Conservation (phyloP, 1,139 yeast species). For the Pichiaceae sp. region DNA sequence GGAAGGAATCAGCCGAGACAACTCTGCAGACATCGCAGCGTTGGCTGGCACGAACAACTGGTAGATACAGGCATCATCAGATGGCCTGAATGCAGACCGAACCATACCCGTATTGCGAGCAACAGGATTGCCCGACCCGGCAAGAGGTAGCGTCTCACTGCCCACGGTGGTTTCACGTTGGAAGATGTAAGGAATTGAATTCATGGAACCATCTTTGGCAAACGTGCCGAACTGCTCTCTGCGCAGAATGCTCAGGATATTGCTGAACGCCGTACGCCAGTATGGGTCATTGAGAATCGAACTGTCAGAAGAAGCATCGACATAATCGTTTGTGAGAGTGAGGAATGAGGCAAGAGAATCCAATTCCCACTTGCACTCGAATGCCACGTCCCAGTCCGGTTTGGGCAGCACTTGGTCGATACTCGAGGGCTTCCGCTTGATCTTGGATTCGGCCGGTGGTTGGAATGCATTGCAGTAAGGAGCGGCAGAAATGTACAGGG, state of each 20-base stretch:
- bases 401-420: constrained; percentile 59
- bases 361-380: constrained; percentile 85
- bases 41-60: constrained; percentile 85
- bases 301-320: constrained; percentile 41
- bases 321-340: constrained; percentile 67
- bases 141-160: constrained; percentile 70
- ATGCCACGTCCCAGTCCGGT: constrained; percentile 65
- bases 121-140: constrained; percentile 81
- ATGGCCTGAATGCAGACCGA: constrained; percentile 84
- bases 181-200: constrained; percentile 52
- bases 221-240: constrained; percentile 63
- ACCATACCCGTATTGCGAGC: constrained; percentile 61
- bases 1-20: constrained; percentile 20
- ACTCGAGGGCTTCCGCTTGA: constrained; percentile 45
- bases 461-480: constrained; percentile 92
- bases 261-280: constrained; percentile 58
- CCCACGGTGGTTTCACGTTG: constrained; percentile 69
- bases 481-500: constrained; percentile 45
- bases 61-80: constrained; percentile 78
- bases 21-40: constrained; percentile 65
- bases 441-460: constrained; percentile 61
- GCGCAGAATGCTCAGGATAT: constrained; percentile 42
- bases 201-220: constrained; percentile 44
- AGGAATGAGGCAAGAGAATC: constrained; percentile 81
- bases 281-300: constrained; percentile 38